Percentiles rank a stretch among this genome's conserved stretches.
phyloP scores from a whole-genome alignment of 352 stramenopile species.

The Globisporangium uncinulatum region DNA sequence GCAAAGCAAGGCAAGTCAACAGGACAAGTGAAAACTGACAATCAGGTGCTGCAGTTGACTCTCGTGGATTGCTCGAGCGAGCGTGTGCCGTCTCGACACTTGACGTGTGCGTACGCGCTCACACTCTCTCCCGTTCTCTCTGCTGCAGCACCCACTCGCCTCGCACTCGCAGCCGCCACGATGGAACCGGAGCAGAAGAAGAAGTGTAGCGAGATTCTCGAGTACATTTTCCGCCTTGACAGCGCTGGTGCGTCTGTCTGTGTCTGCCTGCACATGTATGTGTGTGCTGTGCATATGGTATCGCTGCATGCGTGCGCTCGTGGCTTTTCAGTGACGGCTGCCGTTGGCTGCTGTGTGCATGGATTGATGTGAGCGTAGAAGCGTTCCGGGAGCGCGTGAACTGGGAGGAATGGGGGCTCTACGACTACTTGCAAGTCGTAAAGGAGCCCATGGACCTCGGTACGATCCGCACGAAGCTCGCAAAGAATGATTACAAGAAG shows the following conservation, averaged over 20 bases:
- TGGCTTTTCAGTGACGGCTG: too few relatives aligned
- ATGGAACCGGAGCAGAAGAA: slow-evolving; percentile 82
- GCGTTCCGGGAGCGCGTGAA: slow-evolving; percentile 85
- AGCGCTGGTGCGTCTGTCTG: slow-evolving; percentile 35
- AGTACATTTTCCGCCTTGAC: slow-evolving; percentile 81
- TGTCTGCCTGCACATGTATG: neutral
- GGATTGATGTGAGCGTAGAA: slow-evolving; percentile 23
- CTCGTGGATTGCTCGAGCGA: too few relatives aligned
- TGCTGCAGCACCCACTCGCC: neutral
- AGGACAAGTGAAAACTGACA: too few relatives aligned
- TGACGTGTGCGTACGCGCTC: neutral
- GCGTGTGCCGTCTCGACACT: too few relatives aligned
- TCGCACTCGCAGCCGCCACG: neutral
- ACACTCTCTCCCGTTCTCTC: neutral
- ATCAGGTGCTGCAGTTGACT: too few relatives aligned
- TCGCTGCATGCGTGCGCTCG: too few relatives aligned
- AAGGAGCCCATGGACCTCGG: slow-evolving; percentile 91
- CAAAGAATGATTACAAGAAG: slow-evolving; percentile 84
- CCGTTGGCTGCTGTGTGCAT: neutral
- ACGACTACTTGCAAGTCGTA: slow-evolving; percentile 89
- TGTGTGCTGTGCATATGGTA: neutral
- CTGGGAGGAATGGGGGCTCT: slow-evolving; percentile 87
- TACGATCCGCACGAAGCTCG: slow-evolving; percentile 75
- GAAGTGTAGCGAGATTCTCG: slow-evolving; percentile 74
- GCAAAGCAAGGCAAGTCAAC: too few relatives aligned